These are phyloP conservation scores for Phalaenopsis aphrodite DNA, from an alignment of 106 monocot species.

Conservation along the genomic window DNA sequence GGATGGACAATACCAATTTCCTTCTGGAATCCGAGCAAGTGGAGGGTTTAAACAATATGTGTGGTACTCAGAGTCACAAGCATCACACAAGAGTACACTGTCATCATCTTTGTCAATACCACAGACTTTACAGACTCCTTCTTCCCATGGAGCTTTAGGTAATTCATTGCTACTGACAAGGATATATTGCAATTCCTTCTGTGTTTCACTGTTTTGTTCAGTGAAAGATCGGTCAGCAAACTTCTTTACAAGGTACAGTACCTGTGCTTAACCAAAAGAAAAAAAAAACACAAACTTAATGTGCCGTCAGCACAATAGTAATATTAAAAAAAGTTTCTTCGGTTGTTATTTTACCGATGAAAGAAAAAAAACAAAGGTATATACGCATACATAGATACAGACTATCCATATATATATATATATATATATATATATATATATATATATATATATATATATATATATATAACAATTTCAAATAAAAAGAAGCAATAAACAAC, in stretches of 20 bases:
- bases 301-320: neutral
- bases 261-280: constrained; percentile 33
- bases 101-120: constrained; percentile 96
- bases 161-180: constrained; percentile 40
- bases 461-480: too few species aligned
- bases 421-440: too few species aligned
- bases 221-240: constrained; percentile 12
- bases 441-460: too few species aligned
- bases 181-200: constrained; percentile 35
- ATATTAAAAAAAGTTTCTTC: neutral
- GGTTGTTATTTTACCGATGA: neutral
- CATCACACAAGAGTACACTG: constrained; percentile 91
- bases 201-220: constrained; percentile 26
- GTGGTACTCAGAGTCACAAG: constrained; percentile 98
- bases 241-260: constrained; percentile 42
- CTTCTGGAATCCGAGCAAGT: constrained; percentile 75
- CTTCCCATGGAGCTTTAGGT: constrained; percentile 98
- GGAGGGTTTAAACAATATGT: constrained; percentile 93
- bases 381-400: too few species aligned
- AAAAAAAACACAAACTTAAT: constrained; percentile 2
- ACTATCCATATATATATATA: too few species aligned
- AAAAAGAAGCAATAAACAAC: too few species aligned
- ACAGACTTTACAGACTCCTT: constrained; percentile 98
- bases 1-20: constrained; percentile 95
- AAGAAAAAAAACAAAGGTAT: neutral